Evolutionary conservation across 176 grass and related monocot species (phyloP).

Genomic region (Phoenix roebelenii): DNA sequence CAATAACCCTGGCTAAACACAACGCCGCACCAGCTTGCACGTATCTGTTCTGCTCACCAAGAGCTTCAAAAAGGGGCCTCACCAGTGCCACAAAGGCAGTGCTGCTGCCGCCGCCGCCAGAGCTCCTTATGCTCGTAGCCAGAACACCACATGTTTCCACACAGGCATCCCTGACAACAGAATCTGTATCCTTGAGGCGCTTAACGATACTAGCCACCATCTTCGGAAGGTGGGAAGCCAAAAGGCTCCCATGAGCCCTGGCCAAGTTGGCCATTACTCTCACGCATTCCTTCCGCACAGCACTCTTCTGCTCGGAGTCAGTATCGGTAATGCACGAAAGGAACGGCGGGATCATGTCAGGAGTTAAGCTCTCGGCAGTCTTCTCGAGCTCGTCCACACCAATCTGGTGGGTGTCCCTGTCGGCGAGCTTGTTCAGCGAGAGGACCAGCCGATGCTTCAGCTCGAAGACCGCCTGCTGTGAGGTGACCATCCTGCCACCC

Average conservation of each 20-base stretch:
- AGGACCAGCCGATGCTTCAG: conserved; percentile 70
- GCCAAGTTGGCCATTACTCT: conserved; percentile 60
- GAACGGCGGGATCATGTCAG: conserved; percentile 74
- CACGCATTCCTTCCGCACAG: conserved; percentile 70
- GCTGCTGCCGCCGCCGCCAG: conserved; percentile 22
- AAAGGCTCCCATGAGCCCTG: conserved; percentile 36
- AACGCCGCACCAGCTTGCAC: conserved; percentile 67
- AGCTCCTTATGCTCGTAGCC: conserved; percentile 34
- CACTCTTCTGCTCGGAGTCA: conserved; percentile 71
- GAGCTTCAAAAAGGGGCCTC: conserved; percentile 70
- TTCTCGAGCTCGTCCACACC: conserved; percentile 59
- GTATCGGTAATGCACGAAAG: conserved; percentile 74
- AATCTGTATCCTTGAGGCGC: conserved; percentile 76
- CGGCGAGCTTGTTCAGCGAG: conserved; percentile 78
- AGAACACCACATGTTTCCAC: conserved; percentile 76
- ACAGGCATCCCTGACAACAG: conserved; percentile 79
- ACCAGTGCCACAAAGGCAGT: conserved; percentile 42
- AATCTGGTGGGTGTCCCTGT: conserved; percentile 85
- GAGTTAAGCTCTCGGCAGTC: conserved; percentile 30
- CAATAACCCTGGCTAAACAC: conserved; percentile 82
- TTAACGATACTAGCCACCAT: conserved; percentile 56
- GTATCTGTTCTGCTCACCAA: conserved; percentile 85
- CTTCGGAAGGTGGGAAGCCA: conserved; percentile 59
- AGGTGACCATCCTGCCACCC: neutral
- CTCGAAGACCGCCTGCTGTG: conserved; percentile 41